Base-by-base conservation (phyloP, 2,329 filamentous ascomycete species). In the Aspergillus aculeatinus region DNA sequence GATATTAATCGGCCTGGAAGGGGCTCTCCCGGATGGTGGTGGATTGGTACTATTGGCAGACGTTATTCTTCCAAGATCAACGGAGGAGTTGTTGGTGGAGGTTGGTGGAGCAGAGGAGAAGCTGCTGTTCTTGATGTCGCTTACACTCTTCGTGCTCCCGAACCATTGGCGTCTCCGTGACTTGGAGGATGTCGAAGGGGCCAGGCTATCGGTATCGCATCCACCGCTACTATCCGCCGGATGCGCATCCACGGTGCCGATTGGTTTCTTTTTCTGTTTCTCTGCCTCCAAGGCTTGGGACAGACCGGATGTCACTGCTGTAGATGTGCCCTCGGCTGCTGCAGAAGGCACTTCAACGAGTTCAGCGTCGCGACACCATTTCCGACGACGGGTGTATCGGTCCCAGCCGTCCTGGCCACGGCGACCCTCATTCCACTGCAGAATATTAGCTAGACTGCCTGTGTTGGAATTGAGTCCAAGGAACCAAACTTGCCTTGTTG, bases 281-380 rank as follows among this genome's bases (percentile, higher is more conserved):
- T 67, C 61, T 58, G 65, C 65, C 23, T 69, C 66, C 19, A 70
- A 61, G 25, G 63, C 68, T 60, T 67, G 66, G 44, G 67, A 73
- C 71, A 63, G 67, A 62, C 65, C 66, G 68, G 73, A 62, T 74
- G 73, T 47, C 11, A 79, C 75, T 48, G 79, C 77, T 59, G 79
- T 70, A 14, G 79, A 70, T 52, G 80, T 77, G 31, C 79, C 72
- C 62, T 81, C 80, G 54, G 79, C 70, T 61, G 78, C 74, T 21
- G 39, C 16, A 19, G 79, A 70, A 47, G 77, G 73, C 10, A 89
- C 79, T 72, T 99, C 95, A 35, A 97, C 91, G 3, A 99, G 85
- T 78, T 99, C 95, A 10, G 95, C 95, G 72, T 98, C 95, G 44
- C 95, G 90, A 72, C 92, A 95, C 95, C 95, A 99, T 77, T 98